A percentile compares a stretch with the other conserved stretches of the same genome.
phyloP scores from a whole-genome alignment of 2,329 filamentous ascomycete species.

The Arthrobotrys pseudoclavata region DNA sequence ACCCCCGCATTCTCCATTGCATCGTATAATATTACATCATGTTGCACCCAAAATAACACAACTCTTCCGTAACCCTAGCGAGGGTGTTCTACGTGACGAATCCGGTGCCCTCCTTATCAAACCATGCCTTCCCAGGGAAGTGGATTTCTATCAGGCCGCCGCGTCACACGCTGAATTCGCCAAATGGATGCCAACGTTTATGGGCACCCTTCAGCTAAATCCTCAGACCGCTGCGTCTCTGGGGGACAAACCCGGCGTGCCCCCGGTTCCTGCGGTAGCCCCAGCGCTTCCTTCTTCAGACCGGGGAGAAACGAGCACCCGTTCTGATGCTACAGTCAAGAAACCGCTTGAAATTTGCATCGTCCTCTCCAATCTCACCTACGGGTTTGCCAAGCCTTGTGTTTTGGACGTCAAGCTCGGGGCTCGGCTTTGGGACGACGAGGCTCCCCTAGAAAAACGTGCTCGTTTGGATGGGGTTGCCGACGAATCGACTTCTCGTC shows the following conservation, averaged over 20 bases:
- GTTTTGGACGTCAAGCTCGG: conserved; percentile 95
- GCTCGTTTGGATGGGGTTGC: conserved; percentile 73
- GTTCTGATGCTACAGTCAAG: conserved; percentile 40
- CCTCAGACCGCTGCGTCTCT: conserved; percentile 68
- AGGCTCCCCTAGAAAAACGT: conserved; percentile 73
- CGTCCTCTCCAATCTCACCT: conserved; percentile 64
- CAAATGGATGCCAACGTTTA: conserved; percentile 84
- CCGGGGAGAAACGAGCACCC: conserved; percentile 23
- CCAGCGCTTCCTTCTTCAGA: conserved; percentile 30
- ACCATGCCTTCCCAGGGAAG: conserved; percentile 86
- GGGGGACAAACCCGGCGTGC: too few relatives aligned
- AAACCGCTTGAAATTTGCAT: conserved; percentile 61
- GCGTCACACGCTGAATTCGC: conserved; percentile 79
- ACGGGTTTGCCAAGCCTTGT: conserved; percentile 85
- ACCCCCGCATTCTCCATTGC: conserved; percentile 12
- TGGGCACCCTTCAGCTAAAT: conserved; percentile 82
- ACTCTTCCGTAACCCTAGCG: conserved; percentile 70
- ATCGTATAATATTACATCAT: not conserved
- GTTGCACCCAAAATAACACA: conserved; percentile 29
- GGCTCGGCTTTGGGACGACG: conserved; percentile 84
- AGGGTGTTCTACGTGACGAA: conserved; percentile 87
- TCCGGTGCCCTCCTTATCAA: conserved; percentile 92
- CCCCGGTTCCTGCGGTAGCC: conserved; percentile 60
- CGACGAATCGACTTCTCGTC: conserved; percentile 72
- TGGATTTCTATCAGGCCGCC: conserved; percentile 87